A percentile compares a stretch with the other conserved stretches of the same genome.
Evolutionary conservation across 306 rosid species (phyloP).

Genomic region (Vicia sativa): DNA sequence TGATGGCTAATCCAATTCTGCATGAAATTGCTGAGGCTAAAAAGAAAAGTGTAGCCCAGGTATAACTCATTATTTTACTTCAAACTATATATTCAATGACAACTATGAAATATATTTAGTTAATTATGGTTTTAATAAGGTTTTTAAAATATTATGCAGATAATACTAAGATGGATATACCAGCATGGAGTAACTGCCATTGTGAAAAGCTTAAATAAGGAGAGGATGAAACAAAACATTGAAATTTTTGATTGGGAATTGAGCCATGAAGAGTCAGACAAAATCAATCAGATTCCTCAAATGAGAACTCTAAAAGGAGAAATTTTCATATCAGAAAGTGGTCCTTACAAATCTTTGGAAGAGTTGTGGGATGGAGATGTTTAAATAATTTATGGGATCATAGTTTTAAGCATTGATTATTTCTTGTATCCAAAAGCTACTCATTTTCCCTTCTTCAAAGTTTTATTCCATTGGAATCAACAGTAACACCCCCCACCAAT

Average conservation of each 20-base stretch:
- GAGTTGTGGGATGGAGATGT: not conserved
- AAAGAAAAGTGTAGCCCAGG: constrained; percentile 21
- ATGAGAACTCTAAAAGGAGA: not conserved
- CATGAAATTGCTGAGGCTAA: constrained; percentile 9
- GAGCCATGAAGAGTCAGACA: not conserved
- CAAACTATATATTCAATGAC: not conserved
- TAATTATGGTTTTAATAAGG: not conserved
- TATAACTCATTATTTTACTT: not conserved
- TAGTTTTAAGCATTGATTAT: too few species aligned
- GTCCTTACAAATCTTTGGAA: constrained; percentile 14
- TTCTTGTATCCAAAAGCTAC: too few species aligned
- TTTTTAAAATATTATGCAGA: not conserved
- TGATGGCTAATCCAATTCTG: constrained; percentile 39
- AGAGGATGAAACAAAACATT: constrained; percentile 20
- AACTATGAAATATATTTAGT: not conserved
- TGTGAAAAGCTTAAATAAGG: constrained; percentile 14
- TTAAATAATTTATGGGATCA: too few species aligned
- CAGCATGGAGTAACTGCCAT: not conserved
- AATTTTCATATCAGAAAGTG: constrained; percentile 9
- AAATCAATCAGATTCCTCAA: not conserved
- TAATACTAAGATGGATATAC: constrained; percentile 8
- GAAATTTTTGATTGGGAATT: constrained; percentile 24
- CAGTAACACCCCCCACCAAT: too few species aligned
- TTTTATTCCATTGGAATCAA: too few species aligned
- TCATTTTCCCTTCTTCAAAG: too few species aligned